Base-by-base conservation (phyloP, 2,329 filamentous ascomycete genomes). In the Taxawa tesnikishii region DNA sequence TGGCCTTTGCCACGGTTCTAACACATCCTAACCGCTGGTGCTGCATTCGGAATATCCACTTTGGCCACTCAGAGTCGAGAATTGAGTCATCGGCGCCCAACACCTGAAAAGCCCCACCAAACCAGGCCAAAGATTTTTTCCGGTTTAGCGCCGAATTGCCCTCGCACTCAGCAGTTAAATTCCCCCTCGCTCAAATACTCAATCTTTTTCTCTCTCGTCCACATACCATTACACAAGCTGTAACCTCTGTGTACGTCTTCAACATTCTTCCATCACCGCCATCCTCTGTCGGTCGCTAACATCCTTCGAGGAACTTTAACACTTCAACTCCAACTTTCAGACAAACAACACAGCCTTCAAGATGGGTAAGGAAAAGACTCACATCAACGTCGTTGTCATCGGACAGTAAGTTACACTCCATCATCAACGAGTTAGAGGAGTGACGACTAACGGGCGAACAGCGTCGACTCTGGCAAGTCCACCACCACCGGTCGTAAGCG, bases 391-490 rank as follows among this genome's bases (percentile, higher is more conserved):
- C 68, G 85, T 94, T 70, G 85, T 94, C 67, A 93, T 93, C 76
- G 85, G 87, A 75, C 85, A 92, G n/a, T n/a, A n/a, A n/a, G n/a
- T n/a, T n/a, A n/a, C n/a, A n/a, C n/a, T n/a, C n/a, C n/a, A n/a
- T n/a, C n/a, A n/a, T n/a, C n/a, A n/a, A n/a, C n/a, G n/a, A n/a
- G n/a, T n/a, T n/a, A n/a, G n/a, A n/a, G n/a, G n/a, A n/a, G n/a
- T n/a, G n/a, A n/a, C n/a, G n/a, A n/a, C n/a, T n/a, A n/a, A n/a
- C n/a, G n/a, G n/a, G n/a, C n/a, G n/a, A n/a, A n/a, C 88, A 94
- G n/a, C 79, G 87, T 94, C 83, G 85, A 94, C 72, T 93, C 85
- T 67, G 88, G 87, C 73, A 94, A 94, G 80, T 94, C 87, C 54
- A 94, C 87, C 66, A 94, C 87, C 67, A 83, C 79, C 54, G 77